Evolutionary conservation across 768 basidiomycete species (phyloP).

Genomic region (Hypsizygus marmoreus): DNA sequence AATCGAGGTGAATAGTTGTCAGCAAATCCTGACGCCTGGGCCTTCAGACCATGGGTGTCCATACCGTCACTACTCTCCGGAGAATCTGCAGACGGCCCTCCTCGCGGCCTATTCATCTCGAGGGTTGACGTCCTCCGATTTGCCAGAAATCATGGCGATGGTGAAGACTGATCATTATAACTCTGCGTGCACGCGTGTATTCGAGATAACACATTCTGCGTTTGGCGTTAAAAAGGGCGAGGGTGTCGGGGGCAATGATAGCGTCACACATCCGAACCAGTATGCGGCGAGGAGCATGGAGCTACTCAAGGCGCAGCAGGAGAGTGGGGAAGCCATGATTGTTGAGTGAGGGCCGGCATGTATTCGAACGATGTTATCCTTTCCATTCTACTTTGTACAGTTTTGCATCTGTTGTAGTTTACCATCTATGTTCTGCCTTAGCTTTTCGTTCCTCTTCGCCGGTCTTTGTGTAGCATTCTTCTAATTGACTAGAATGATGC

Average conservation of each 20-base stretch:
- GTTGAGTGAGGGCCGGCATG: slow-evolving; percentile 32
- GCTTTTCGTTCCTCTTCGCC: too few relatives aligned
- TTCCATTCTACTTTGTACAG: neutral
- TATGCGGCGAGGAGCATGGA: slow-evolving; percentile 78
- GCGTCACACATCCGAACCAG: slow-evolving; percentile 93
- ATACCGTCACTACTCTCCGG: slow-evolving; percentile 83
- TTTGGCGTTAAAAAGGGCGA: slow-evolving; percentile 85
- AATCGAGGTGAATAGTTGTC: slow-evolving; percentile 59
- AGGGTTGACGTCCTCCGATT: slow-evolving; percentile 66
- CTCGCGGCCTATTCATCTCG: slow-evolving; percentile 64
- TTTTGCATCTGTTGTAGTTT: too few relatives aligned
- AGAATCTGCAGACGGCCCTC: slow-evolving; percentile 80
- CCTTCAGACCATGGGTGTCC: slow-evolving; percentile 84
- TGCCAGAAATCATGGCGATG: slow-evolving; percentile 79
- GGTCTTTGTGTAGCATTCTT: too few relatives aligned
- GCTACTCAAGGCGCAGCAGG: slow-evolving; percentile 46
- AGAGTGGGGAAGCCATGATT: slow-evolving; percentile 47
- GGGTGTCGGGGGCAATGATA: slow-evolving; percentile 83
- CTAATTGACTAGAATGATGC: too few relatives aligned
- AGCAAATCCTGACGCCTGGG: slow-evolving; percentile 76
- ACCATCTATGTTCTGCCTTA: too few relatives aligned
- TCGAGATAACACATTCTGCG: slow-evolving; percentile 84
- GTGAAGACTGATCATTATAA: slow-evolving; percentile 87
- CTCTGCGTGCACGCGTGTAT: slow-evolving; percentile 95
- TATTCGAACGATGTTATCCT: neutral